phyloP scores from a whole-genome alignment of 805 yeast species.

The Alloascoidea africana region DNA sequence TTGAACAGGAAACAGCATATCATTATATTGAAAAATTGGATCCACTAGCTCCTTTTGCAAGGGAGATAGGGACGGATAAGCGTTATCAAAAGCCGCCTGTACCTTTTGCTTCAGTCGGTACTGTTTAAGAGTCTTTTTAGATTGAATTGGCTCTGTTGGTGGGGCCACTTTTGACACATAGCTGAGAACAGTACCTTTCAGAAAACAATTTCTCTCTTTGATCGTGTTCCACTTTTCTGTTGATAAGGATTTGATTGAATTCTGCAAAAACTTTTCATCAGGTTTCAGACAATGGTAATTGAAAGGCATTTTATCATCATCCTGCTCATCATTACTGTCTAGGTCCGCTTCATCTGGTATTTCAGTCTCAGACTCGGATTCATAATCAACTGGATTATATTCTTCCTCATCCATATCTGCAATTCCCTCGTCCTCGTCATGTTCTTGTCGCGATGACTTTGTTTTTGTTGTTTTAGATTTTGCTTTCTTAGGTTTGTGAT shows the following conservation, averaged over 20 bases:
- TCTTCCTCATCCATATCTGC: slow-evolving; percentile 16
- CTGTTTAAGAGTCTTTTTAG: neutral
- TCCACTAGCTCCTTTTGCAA: slow-evolving; percentile 40
- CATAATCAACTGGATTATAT: slow-evolving; percentile 10
- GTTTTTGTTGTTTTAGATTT: slow-evolving; percentile 4
- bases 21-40: slow-evolving; percentile 61
- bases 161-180: neutral
- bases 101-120: slow-evolving; percentile 30
- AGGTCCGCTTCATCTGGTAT: slow-evolving; percentile 9
- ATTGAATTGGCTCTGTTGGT: neutral
- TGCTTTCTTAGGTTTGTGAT: slow-evolving; percentile 16
- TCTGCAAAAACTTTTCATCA: slow-evolving; percentile 5
- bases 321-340: slow-evolving; percentile 21
- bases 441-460: slow-evolving; percentile 6
- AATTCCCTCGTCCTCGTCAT: slow-evolving; percentile 16
- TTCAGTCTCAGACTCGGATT: slow-evolving; percentile 6
- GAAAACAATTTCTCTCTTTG: slow-evolving; percentile 7
- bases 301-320: slow-evolving; percentile 37
- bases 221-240: slow-evolving; percentile 17
- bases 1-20: slow-evolving; percentile 45
- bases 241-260: slow-evolving; percentile 8
- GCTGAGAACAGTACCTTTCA: neutral
- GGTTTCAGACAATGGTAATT: slow-evolving; percentile 56
- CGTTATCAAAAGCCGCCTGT: slow-evolving; percentile 15
- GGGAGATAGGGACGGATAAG: slow-evolving; percentile 19